Evolutionary conservation across 2,329 filamentous ascomycete genomes (phyloP), one percentile per base, ranked within the genome.

Genomic region (Drechslera avenae): DNA sequence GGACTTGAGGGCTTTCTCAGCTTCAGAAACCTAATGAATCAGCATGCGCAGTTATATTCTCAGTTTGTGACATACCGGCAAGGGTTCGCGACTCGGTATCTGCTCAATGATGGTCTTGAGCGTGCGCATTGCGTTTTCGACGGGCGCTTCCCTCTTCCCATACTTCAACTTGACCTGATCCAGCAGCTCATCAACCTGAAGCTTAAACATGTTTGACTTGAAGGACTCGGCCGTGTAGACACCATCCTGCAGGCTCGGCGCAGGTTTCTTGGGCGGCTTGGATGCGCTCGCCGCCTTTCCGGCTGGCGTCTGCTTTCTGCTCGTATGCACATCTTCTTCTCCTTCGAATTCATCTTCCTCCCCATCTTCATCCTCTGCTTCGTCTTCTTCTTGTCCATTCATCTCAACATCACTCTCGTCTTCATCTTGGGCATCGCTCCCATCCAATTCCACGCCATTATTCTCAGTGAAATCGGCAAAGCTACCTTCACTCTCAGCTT

Each of bases 131-230:
- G 62, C 63, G 41, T 67, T 67, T 54, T 86, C 82, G 13, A 82
- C 78, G 13, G 77, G 73, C 9, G 72, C 76, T 54, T 83, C 75
- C 56, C 80, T 80, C 65, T 81, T 83, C 26, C 81, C 81, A 57
- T 86, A 83, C 54, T 82, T 81, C 28, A 81, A 82, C 60, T 79
- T 78, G 41, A 85, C 74, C 57, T 85, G 81, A 5, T 75, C 71
- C 42, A 88, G 69, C 49, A 89, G 74, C 60, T 87, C 84, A 56
- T 88, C 83, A 28, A 87, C 77, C 66, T 89, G 86, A 8, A 88
- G 71, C 66, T 87, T 87, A 75, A 89, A 87, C 49, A 87, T 75
- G 66, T 80, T 86, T 35, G 84, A 86, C 65, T 86, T 86, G 76
- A 83, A 86, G n/a, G 81, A 77, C 39, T 82, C 82, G 26, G 76